Conservation (phyloP, 1,139 yeast genomes). For the Candida glucosophila region DNA sequence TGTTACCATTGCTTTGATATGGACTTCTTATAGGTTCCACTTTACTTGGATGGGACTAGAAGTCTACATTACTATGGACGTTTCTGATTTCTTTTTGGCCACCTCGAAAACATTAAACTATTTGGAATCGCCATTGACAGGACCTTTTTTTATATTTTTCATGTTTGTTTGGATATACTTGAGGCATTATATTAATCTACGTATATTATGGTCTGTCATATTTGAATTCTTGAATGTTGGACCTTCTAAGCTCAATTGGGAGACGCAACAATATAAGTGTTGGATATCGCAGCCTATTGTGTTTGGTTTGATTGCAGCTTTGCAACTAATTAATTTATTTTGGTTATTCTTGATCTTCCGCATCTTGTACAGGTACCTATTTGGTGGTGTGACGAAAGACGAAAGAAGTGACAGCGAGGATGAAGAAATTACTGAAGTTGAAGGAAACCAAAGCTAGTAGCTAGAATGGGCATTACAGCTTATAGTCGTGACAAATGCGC, state of each 20-base stretch:
- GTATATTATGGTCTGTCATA: slow-evolving; percentile 76
- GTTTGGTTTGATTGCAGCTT: slow-evolving; percentile 63
- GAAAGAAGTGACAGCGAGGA: slow-evolving; percentile 87
- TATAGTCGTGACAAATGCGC: slow-evolving; percentile 1
- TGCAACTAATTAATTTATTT: slow-evolving; percentile 77
- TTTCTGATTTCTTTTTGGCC: slow-evolving; percentile 84
- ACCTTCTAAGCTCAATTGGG: slow-evolving; percentile 72
- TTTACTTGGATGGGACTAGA: slow-evolving; percentile 94
- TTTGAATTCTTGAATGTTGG: slow-evolving; percentile 87
- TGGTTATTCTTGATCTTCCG: slow-evolving; percentile 83
- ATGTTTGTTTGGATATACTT: slow-evolving; percentile 73
- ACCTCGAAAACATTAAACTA: slow-evolving; percentile 78
- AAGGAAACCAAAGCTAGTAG: slow-evolving; percentile 15
- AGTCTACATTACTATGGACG: slow-evolving; percentile 90
- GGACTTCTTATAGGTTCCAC: slow-evolving; percentile 88
- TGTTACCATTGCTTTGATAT: slow-evolving; percentile 80
- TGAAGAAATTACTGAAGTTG: slow-evolving; percentile 34
- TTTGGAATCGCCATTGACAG: slow-evolving; percentile 56
- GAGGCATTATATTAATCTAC: slow-evolving; percentile 78
- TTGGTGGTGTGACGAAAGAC: slow-evolving; percentile 58
- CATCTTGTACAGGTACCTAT: slow-evolving; percentile 57
- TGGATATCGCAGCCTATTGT: slow-evolving; percentile 91
- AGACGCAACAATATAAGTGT: slow-evolving; percentile 92
- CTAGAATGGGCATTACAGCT: too few species aligned
- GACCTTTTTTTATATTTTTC: slow-evolving; percentile 62